These are phyloP conservation scores for Alternaria brassicicola DNA, from an alignment of 2,329 filamentous ascomycete species.

Conservation along the genomic window DNA sequence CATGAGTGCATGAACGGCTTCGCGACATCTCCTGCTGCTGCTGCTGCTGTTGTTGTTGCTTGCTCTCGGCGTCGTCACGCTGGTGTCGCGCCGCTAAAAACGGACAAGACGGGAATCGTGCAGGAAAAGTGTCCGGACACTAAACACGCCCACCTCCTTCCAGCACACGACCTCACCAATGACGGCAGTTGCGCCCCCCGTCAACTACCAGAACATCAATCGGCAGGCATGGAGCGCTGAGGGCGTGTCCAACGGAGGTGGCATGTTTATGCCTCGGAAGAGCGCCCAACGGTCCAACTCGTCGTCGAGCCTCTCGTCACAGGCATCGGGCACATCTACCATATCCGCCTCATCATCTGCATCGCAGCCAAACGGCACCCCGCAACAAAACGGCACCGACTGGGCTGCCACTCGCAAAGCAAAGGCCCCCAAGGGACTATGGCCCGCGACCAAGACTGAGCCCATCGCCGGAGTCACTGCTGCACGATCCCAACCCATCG, in stretches of 20 bases:
- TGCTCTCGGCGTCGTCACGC: conserved; percentile 33
- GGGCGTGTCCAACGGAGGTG: conserved; percentile 64
- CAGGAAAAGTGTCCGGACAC: conserved; percentile 33
- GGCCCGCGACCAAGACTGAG: conserved; percentile 70
- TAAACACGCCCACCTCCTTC: conserved; percentile 25
- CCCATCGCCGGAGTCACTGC: conserved; percentile 67
- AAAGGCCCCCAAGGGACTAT: conserved; percentile 62
- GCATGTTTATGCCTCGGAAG: conserved; percentile 90
- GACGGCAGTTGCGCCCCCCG: conserved; percentile 71
- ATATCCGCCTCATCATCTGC: conserved; percentile 61
- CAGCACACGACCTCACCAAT: conserved; percentile 51
- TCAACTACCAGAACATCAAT: conserved; percentile 66
- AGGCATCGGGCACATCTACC: conserved; percentile 68
- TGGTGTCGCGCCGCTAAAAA: conserved; percentile 37
- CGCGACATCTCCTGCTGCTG: conserved; percentile 18
- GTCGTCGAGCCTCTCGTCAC: conserved; percentile 77
- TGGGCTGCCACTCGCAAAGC: conserved; percentile 55
- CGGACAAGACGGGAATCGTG: conserved; percentile 33
- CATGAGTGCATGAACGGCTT: conserved; percentile 36
- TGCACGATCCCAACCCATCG: conserved; percentile 66
- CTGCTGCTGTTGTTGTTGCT: conserved; percentile 20
- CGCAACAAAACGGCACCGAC: conserved; percentile 44
- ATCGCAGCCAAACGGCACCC: conserved; percentile 66
- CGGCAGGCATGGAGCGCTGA: conserved; percentile 68
- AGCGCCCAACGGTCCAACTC: conserved; percentile 84